These are phyloP conservation scores for Xylaria venustula DNA, from an alignment of 495 filamentous ascomycete genomes.

Conservation along the genomic window DNA sequence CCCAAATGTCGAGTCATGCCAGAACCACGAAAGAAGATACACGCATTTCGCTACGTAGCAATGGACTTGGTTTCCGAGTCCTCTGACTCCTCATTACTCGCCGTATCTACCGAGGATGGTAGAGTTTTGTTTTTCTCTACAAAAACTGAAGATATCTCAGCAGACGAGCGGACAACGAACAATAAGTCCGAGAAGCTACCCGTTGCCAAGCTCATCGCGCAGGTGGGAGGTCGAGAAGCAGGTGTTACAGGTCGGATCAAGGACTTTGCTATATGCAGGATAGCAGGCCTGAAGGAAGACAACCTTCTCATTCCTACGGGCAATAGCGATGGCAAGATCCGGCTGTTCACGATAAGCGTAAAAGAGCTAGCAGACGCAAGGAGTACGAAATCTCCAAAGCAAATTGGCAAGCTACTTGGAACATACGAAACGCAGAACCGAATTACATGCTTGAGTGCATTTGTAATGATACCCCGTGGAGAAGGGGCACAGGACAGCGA, in stretches of 20 bases:
- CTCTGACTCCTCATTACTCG: slow-evolving; percentile 55
- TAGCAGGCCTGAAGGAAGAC: slow-evolving; percentile 38
- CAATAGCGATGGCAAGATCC: slow-evolving; percentile 77
- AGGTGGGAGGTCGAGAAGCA: slow-evolving; percentile 71
- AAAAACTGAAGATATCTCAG: slow-evolving; percentile 33
- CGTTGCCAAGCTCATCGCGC: slow-evolving; percentile 60
- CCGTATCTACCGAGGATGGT: slow-evolving; percentile 91
- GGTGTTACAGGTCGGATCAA: slow-evolving; percentile 75
- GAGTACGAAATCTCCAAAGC: slow-evolving; percentile 35
- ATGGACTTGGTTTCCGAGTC: slow-evolving; percentile 43
- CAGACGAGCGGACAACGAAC: background rate
- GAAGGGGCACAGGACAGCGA: slow-evolving; percentile 49
- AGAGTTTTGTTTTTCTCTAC: slow-evolving; percentile 83
- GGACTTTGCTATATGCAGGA: slow-evolving; percentile 70
- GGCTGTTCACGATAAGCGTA: slow-evolving; percentile 64
- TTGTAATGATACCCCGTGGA: slow-evolving; percentile 70
- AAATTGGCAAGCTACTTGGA: slow-evolving; percentile 70
- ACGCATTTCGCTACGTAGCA: slow-evolving; percentile 71
- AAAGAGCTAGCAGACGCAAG: slow-evolving; percentile 37
- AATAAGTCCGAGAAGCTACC: slow-evolving; percentile 36
- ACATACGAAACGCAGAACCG: slow-evolving; percentile 82
- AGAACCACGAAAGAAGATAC: slow-evolving; percentile 72
- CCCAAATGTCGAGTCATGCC: slow-evolving; percentile 70
- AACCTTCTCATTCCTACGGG: slow-evolving; percentile 65
- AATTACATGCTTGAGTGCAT: slow-evolving; percentile 85